Evolutionary conservation across 345 rosid species (phyloP).

Genomic region (Aquilaria sinensis): DNA sequence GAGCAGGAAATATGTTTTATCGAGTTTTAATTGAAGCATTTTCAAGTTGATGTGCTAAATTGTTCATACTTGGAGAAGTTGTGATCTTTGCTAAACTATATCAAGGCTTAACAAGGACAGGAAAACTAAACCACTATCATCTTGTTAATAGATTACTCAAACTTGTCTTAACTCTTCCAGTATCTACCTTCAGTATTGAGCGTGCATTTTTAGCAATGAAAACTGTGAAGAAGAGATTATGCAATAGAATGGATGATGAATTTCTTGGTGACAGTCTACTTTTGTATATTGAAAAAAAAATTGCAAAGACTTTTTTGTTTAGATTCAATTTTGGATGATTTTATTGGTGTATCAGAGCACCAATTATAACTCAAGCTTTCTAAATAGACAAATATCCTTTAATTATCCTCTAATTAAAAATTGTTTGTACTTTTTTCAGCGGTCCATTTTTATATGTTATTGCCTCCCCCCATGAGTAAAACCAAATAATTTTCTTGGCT

Average conservation of each 20-base stretch:
- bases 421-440: too few species aligned
- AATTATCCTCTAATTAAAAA: too few species aligned
- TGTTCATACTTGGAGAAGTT: background rate
- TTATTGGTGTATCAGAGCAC: background rate
- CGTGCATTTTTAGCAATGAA: constrained; percentile 1
- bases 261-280: too few species aligned
- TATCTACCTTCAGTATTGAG: background rate
- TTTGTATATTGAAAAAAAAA: too few species aligned
- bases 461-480: too few species aligned
- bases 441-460: too few species aligned
- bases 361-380: too few species aligned
- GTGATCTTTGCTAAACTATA: background rate
- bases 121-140: background rate
- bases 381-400: too few species aligned
- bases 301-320: background rate
- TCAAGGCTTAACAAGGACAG: background rate
- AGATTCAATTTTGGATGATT: background rate
- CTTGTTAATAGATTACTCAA: background rate
- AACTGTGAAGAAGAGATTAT: background rate
- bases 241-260: too few species aligned
- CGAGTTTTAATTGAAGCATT: background rate
- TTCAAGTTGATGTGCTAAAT: background rate
- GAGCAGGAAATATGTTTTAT: background rate
- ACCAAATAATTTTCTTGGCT: too few species aligned
- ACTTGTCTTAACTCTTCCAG: background rate